A percentile compares a stretch with the other conserved stretches of the same genome.
Evolutionary conservation across 139 green algal genomes (phyloP).

Genomic region (Desmodesmus armatus): DNA sequence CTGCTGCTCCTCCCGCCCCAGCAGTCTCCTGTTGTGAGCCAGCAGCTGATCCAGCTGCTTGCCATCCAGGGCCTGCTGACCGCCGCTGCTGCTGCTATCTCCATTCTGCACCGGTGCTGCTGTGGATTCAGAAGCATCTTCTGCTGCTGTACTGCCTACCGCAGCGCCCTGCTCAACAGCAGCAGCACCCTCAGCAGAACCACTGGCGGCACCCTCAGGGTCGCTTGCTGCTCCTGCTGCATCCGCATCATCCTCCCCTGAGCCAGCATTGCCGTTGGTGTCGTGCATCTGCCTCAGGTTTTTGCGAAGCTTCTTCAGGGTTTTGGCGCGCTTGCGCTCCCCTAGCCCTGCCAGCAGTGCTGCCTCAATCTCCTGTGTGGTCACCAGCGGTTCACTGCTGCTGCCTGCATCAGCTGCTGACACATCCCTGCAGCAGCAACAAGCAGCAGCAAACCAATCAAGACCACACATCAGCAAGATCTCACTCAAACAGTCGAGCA

Average conservation of each 20-base stretch:
- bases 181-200: background rate
- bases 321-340: constrained; percentile 4
- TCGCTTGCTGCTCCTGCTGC: constrained; percentile 14
- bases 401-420: background rate
- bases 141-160: background rate
- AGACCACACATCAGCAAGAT: too few relatives aligned
- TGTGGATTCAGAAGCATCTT: background rate
- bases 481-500: too few relatives aligned
- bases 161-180: too few relatives aligned
- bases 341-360: constrained; percentile 56
- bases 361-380: constrained; percentile 60
- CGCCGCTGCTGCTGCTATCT: background rate
- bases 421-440: background rate
- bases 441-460: too few relatives aligned
- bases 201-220: background rate
- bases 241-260: background rate
- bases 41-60: constrained; percentile 1
- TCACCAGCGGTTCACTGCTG: constrained; percentile 27
- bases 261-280: background rate
- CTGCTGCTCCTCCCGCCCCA: background rate
- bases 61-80: background rate
- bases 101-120: background rate
- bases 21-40: background rate
- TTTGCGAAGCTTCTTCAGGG: constrained; percentile 12
- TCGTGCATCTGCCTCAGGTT: constrained; percentile 14